phyloP scores from a whole-genome alignment of 2,329 filamentous ascomycete genomes.

The Verticillium nubilum region DNA sequence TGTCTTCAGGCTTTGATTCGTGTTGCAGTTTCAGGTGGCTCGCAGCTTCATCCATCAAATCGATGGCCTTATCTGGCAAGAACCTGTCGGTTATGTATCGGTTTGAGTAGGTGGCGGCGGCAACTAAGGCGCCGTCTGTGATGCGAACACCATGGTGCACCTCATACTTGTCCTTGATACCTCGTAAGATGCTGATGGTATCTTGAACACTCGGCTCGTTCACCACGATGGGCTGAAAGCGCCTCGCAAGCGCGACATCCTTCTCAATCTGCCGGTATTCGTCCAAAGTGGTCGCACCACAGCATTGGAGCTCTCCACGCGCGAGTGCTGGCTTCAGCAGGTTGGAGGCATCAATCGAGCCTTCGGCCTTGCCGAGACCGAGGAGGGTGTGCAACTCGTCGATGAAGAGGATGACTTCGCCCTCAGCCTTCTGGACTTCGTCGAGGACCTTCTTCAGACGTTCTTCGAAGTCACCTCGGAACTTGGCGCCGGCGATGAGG shows the following conservation, averaged over 20 bases:
- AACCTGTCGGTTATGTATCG: constrained; percentile 96
- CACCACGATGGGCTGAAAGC: constrained; percentile 94
- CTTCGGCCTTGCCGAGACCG: constrained; percentile 90
- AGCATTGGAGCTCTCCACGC: constrained; percentile 88
- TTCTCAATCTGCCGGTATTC: constrained; percentile 96
- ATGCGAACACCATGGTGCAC: constrained; percentile 96
- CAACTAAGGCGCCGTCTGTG: constrained; percentile 85
- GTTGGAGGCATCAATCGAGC: constrained; percentile 94
- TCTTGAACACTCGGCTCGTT: constrained; percentile 86
- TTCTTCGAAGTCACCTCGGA: constrained; percentile 93
- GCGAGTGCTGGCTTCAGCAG: constrained; percentile 90
- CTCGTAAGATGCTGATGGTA: constrained; percentile 89
- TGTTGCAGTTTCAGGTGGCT: constrained; percentile 87
- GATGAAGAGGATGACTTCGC: constrained; percentile 88
- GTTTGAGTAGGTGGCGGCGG: constrained; percentile 87
- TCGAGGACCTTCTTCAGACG: constrained; percentile 84
- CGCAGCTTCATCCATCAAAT: constrained; percentile 92
- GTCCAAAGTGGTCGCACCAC: constrained; percentile 85
- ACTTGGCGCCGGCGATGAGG: constrained; percentile 93
- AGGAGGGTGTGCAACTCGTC: constrained; percentile 91
- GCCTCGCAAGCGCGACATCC: constrained; percentile 83
- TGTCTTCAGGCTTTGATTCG: constrained; percentile 93
- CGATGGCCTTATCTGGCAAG: constrained; percentile 94
- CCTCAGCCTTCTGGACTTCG: constrained; percentile 84
- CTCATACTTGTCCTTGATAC: constrained; percentile 97